Percentiles rank a stretch among this genome's conserved stretches.
Conservation (phyloP, 2,329 filamentous ascomycete genomes). For the Phyllachora maydis region DNA sequence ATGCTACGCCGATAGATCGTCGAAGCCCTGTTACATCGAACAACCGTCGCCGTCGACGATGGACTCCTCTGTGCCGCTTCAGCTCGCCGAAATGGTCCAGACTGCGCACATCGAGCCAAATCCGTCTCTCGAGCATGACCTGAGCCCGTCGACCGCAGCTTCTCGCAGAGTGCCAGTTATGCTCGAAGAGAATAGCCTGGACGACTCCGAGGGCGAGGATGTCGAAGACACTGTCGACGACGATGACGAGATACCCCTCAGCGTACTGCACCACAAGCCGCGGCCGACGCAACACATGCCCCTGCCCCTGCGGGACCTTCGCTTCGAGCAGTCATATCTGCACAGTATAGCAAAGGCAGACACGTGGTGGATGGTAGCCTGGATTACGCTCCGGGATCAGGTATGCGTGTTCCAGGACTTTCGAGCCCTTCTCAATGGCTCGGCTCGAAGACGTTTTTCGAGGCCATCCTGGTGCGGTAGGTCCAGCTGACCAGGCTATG, state of each 20-base stretch:
- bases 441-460: constrained; percentile 1
- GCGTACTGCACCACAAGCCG: constrained; percentile 36
- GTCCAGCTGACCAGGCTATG: too few relatives aligned
- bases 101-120: constrained; percentile 54
- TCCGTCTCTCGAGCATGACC: constrained; percentile 53
- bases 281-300: constrained; percentile 26
- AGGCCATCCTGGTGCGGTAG: background rate
- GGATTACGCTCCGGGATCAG: constrained; percentile 81
- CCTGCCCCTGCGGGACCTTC: constrained; percentile 62
- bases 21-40: too few relatives aligned
- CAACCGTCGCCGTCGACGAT: constrained; percentile 16
- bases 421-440: background rate
- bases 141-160: constrained; percentile 61
- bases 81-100: constrained; percentile 65
- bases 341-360: constrained; percentile 68
- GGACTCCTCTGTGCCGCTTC: constrained; percentile 33
- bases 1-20: too few relatives aligned
- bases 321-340: constrained; percentile 96
- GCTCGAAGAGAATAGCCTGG: constrained; percentile 5
- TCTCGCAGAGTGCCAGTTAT: constrained; percentile 41
- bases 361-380: constrained; percentile 56
- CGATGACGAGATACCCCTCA: constrained; percentile 50
- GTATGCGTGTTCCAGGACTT: constrained; percentile 26
- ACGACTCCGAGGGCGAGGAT: constrained; percentile 15
- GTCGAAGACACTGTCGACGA: constrained; percentile 26